Percentiles rank a stretch among this genome's conserved stretches.
Evolutionary conservation across 148 eudicot genomes (phyloP).

Genomic region (Cornus kousa): DNA sequence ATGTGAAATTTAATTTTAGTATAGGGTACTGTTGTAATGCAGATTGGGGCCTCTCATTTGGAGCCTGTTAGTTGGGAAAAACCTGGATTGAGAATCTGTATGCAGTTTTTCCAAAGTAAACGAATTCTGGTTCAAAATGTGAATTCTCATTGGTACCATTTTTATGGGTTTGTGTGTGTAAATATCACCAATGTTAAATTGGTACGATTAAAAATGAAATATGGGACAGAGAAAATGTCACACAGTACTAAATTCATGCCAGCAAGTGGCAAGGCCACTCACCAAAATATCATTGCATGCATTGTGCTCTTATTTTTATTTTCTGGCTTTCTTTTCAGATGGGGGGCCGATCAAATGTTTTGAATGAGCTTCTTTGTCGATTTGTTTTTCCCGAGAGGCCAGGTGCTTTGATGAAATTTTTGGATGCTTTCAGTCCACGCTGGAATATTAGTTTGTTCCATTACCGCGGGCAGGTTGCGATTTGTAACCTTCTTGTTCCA

Average conservation of each 20-base stretch:
- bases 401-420: conserved; percentile 81
- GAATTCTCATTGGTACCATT: too few species aligned
- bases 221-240: too few species aligned
- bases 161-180: too few species aligned
- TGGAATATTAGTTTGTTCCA: conserved; percentile 98
- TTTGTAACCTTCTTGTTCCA: not conserved
- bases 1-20: too few species aligned
- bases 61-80: too few species aligned
- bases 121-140: too few species aligned
- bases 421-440: conserved; percentile 82
- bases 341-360: conserved; percentile 71
- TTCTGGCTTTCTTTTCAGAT: conserved; percentile 43
- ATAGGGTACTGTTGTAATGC: too few species aligned
- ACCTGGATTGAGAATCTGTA: not conserved
- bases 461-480: conserved; percentile 80
- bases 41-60: not conserved
- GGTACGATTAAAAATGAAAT: too few species aligned
- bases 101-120: not conserved
- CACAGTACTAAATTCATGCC: too few species aligned
- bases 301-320: not conserved
- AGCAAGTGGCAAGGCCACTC: too few species aligned
- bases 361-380: conserved; percentile 79
- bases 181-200: too few species aligned
- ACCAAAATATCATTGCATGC: not conserved
- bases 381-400: conserved; percentile 91